These are phyloP conservation scores for Begonia loranthoides DNA, from an alignment of 306 rosid genomes.

Conservation along the genomic window DNA sequence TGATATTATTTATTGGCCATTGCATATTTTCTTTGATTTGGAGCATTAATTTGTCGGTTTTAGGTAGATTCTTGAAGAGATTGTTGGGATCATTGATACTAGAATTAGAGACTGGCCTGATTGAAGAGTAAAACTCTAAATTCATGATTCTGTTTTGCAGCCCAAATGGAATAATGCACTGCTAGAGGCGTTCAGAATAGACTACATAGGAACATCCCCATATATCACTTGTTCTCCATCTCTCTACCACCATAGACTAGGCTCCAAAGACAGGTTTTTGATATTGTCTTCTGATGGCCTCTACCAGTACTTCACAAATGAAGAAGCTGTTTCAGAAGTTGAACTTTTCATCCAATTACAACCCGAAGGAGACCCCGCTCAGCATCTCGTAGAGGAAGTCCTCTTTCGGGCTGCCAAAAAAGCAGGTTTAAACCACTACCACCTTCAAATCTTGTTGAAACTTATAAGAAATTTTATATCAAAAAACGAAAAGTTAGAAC, in stretches of 20 bases:
- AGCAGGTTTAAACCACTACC: constrained; percentile 40
- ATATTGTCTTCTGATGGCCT: constrained; percentile 89
- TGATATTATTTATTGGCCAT: too few relatives aligned
- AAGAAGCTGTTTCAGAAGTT: constrained; percentile 93
- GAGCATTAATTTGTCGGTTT: too few relatives aligned
- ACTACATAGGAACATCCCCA: constrained; percentile 69
- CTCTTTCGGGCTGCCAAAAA: constrained; percentile 95
- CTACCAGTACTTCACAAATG: constrained; percentile 84
- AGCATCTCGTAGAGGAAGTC: constrained; percentile 91
- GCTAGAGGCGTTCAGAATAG: constrained; percentile 80
- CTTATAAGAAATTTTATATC: too few relatives aligned
- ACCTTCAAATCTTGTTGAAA: not conserved
- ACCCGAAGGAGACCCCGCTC: constrained; percentile 98
- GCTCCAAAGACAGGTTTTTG: constrained; percentile 81
- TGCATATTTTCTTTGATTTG: too few relatives aligned
- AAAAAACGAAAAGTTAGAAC: too few relatives aligned
- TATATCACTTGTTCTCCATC: constrained; percentile 77
- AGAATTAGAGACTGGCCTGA: too few relatives aligned
- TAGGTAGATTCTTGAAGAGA: too few relatives aligned
- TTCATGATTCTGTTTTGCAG: constrained; percentile 24
- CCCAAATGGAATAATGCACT: constrained; percentile 98
- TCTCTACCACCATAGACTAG: constrained; percentile 79
- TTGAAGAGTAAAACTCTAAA: too few relatives aligned
- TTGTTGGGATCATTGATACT: too few relatives aligned
- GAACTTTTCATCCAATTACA: constrained; percentile 83